These are phyloP conservation scores for Atkinsonella hypoxylon DNA, from an alignment of 2,329 filamentous ascomycete species.

Conservation along the genomic window DNA sequence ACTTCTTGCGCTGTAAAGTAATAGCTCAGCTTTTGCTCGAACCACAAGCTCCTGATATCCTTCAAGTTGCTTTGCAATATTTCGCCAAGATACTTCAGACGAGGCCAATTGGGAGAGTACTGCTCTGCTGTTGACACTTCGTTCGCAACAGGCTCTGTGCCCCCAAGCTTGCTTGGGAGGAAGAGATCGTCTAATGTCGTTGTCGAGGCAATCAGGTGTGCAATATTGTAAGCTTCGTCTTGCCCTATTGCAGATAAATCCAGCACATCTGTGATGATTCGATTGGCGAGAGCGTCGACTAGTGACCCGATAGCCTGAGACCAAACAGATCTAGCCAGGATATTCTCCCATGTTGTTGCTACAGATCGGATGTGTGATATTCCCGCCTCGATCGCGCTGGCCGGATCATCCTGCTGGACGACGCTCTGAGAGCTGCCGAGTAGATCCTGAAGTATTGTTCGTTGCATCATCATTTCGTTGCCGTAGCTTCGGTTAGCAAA, in stretches of 20 bases:
- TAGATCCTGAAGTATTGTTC: conserved; percentile 48
- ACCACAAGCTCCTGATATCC: conserved; percentile 52
- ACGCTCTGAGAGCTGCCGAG: conserved; percentile 49
- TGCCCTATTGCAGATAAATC: conserved; percentile 50
- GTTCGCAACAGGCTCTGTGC: conserved; percentile 17
- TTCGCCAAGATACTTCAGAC: conserved; percentile 51
- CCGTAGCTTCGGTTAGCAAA: conserved; percentile 52
- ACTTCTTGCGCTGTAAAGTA: conserved; percentile 51
- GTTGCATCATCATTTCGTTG: conserved; percentile 48
- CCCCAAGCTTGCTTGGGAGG: conserved; percentile 29
- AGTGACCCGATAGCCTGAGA: conserved; percentile 50
- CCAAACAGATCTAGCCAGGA: conserved; percentile 50
- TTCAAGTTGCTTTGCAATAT: conserved; percentile 54
- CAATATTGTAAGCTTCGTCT: conserved; percentile 51
- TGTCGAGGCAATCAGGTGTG: conserved; percentile 44
- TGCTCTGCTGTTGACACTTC: conserved; percentile 45
- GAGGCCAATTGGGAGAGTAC: conserved; percentile 49
- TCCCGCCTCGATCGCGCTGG: conserved; percentile 40
- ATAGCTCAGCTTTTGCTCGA: conserved; percentile 52
- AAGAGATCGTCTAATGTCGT: conserved; percentile 50
- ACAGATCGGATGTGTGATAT: conserved; percentile 39
- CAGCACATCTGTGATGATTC: conserved; percentile 49
- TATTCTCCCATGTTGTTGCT: conserved; percentile 43
- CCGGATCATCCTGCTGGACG: conserved; percentile 43
- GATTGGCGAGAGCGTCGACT: conserved; percentile 44